phyloP scores from a whole-genome alignment of 441 rosid genomes.

The Pelargonium australe region DNA sequence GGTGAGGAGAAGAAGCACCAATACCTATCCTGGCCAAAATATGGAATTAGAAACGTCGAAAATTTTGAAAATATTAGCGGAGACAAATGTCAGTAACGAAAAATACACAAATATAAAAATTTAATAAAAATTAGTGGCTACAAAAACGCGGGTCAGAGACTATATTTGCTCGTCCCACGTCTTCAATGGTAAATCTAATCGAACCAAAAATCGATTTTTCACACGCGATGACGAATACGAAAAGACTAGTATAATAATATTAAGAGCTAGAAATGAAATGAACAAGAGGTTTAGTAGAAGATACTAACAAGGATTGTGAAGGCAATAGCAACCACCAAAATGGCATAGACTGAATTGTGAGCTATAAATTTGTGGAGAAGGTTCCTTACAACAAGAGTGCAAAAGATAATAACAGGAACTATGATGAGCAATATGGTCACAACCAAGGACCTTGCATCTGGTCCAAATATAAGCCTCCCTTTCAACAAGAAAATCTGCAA shows the following conservation, averaged over 20 bases:
- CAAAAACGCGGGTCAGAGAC: too few relatives aligned
- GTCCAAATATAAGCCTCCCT: slow-evolving; percentile 59
- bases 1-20: slow-evolving; percentile 42
- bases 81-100: too few relatives aligned
- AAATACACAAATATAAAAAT: too few relatives aligned
- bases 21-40: slow-evolving; percentile 29
- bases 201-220: too few relatives aligned
- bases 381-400: slow-evolving; percentile 37
- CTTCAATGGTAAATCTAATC: too few relatives aligned
- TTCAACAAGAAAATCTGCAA: slow-evolving; percentile 40
- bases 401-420: slow-evolving; percentile 42
- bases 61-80: too few relatives aligned
- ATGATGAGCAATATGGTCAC: slow-evolving; percentile 38
- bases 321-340: slow-evolving; percentile 38
- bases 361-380: slow-evolving; percentile 33
- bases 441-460: slow-evolving; percentile 44
- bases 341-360: slow-evolving; percentile 33
- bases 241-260: too few relatives aligned
- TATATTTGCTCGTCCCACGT: too few relatives aligned
- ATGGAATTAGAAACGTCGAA: slow-evolving; percentile 2
- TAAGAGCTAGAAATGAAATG: too few relatives aligned
- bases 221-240: too few relatives aligned
- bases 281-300: slow-evolving; percentile 2
- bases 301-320: slow-evolving; percentile 42
- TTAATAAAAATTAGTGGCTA: background rate